Percentiles rank a stretch among this genome's conserved stretches.
These are phyloP conservation scores for Dryadomyces sulphureus DNA, from an alignment of 2,329 filamentous ascomycete species.

Conservation along the genomic window DNA sequence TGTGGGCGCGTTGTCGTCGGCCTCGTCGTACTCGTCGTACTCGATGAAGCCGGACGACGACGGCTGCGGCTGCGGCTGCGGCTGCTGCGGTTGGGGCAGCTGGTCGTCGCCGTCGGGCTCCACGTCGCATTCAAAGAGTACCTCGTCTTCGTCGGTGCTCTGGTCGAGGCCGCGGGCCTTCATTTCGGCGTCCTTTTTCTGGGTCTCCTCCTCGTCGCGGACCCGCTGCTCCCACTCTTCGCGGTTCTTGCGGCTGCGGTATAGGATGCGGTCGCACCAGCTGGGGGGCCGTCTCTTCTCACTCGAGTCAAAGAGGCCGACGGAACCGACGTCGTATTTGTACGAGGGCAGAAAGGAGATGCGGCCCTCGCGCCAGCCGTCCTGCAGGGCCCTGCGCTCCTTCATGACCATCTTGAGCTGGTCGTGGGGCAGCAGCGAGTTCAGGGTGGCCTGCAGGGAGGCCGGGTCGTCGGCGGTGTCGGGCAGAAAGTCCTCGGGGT, in stretches of 20 bases:
- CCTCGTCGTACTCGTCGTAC: constrained; percentile 36
- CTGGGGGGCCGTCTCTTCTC: constrained; percentile 87
- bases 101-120: constrained; percentile 50
- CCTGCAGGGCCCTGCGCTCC: constrained; percentile 66
- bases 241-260: constrained; percentile 58
- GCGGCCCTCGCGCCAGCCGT: constrained; percentile 81
- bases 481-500: constrained; percentile 50
- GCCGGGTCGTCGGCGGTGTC: constrained; percentile 65
- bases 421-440: constrained; percentile 79
- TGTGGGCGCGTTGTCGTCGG: too few relatives aligned
- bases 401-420: constrained; percentile 65
- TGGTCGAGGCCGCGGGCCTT: constrained; percentile 61
- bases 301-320: constrained; percentile 84
- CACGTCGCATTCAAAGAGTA: constrained; percentile 84
- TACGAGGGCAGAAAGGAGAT: constrained; percentile 89
- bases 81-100: too few relatives aligned
- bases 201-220: constrained; percentile 50
- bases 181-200: constrained; percentile 72
- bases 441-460: constrained; percentile 76
- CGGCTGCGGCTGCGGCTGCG: too few relatives aligned
- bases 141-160: constrained; percentile 60
- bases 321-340: constrained; percentile 92
- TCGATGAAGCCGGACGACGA: constrained; percentile 52
- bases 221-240: constrained; percentile 48
- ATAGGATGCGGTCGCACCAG: constrained; percentile 94